Evolutionary conservation across 495 filamentous ascomycete genomes (phyloP), one percentile per base, ranked within the genome.

Genomic region (Penicillium goetzii): DNA sequence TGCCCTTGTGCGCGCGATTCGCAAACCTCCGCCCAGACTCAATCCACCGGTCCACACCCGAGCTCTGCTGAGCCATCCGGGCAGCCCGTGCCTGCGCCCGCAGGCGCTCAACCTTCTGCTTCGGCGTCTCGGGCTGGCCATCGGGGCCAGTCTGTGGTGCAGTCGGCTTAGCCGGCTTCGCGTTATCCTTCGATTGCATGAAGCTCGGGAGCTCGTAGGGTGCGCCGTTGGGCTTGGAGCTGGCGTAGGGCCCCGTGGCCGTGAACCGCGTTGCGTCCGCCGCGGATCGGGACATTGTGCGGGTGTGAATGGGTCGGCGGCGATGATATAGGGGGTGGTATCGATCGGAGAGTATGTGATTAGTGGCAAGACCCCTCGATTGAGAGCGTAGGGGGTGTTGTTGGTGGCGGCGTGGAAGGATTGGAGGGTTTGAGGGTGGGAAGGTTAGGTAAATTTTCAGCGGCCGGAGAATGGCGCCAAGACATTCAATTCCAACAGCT

Each of bases 201-300:
- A 71, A 76, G 14, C 66, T 61, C 21, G 79, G 73, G n/a, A 78
- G 70, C 51, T 79, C 74, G 63, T 78, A 76, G 26, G 77, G 73
- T 15, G 74, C 60, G 55, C 75, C 66, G 60, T 70, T 74, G 54
- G 86, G 73, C 70, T 91, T 90, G 66, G 90, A 88, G 76, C 83
- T 85, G 65, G 92, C 93, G 81, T 97, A 93, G 17, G 93, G 93
- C 56, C 89, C 90, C 43, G 92, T 96, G 33, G 93, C 86, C 55
- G 94, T 98, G 84, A 99, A 99, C 63, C 94, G 88, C 73, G 95
- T 99, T 61, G 95, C 92, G 80, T 97, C 95, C 66, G 87, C 88
- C 73, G 92, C 89, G 78, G 91, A 93, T 76, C 94, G 93, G 68
- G 92, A 86, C 86, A 93, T 91, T 61, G 36, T 72, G 54, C n/a